Percentiles rank a stretch among this genome's conserved stretches.
phyloP scores from a whole-genome alignment of 208 protist species.

The Trypanosoma cruzi region DNA sequence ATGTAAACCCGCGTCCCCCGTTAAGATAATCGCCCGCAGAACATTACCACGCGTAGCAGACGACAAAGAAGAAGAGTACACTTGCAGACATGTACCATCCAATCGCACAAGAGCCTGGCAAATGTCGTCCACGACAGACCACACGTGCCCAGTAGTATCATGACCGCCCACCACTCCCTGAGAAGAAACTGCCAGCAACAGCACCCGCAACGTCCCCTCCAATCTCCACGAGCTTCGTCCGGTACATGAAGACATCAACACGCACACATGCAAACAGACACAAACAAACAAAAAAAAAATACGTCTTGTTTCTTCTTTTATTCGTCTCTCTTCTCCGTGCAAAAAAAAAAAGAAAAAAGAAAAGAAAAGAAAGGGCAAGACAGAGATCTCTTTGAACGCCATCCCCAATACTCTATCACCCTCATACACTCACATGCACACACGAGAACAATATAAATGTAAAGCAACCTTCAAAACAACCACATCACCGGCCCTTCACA shows the following conservation, averaged over 20 bases:
- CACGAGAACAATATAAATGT: constrained; percentile 20
- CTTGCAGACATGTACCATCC: constrained; percentile 1
- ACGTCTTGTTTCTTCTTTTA: no score
- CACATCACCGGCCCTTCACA: constrained; percentile 52
- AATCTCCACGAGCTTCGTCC: background rate
- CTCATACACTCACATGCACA: background rate
- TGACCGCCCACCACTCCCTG: background rate
- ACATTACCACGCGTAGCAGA: background rate
- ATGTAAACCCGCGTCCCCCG: constrained; percentile 9
- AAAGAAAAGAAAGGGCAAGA: background rate
- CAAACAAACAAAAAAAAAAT: background rate
- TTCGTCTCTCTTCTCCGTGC: background rate
- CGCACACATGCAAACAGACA: background rate
- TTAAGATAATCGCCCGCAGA: background rate
- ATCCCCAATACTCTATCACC: background rate
- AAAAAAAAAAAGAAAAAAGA: background rate
- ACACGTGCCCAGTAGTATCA: background rate
- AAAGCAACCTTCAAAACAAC: constrained; percentile 4
- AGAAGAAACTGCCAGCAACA: background rate
- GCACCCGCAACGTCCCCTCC: constrained; percentile 7
- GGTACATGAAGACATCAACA: constrained; percentile 1
- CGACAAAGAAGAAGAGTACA: background rate
- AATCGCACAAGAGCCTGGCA: background rate
- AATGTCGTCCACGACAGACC: background rate
- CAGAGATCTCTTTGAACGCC: background rate